Evolutionary conservation across 352 stramenopile species (phyloP), one percentile per base, ranked within the genome.

Genomic region (Phytophthora pini): DNA sequence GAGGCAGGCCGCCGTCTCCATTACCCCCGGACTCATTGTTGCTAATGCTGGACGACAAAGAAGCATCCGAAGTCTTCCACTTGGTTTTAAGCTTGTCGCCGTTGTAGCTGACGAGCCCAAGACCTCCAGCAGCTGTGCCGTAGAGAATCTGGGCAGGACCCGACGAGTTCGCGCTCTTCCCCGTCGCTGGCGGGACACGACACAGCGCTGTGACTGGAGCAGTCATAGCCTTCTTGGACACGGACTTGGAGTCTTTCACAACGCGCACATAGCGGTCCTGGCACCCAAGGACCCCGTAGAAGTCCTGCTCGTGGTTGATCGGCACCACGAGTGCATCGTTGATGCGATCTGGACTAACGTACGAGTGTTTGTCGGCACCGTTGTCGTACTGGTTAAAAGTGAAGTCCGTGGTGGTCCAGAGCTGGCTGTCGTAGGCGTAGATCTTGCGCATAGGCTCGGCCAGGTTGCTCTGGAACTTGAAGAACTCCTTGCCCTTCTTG

Each of bases 401-500:
- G 51, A 84, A 92, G 57, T 94, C 85, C 1, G 82, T 94, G 5
- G 77, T 74, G 12, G 80, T 90, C 77, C 80, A 94, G 22, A 96
- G 76, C 29, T 88, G 83, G n/a, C 56, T 77, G 51, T 95, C 86
- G 49, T 80, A 77, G 22, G 74, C 76, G 59, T 86, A 64, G 27
- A 95, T 79, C 59, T 89, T 87, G 52, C 80, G 82, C 66, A 96
- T 84, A 1, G 87, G 74, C 62, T 96, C 88, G 34, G 80, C 80
- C 27, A 96, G 60, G 40, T 94, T 96, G 72, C 85, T 94, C 65
- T 93, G 83, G 74, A 94, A 94, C 65, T 82, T 90, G 69, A 92
- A 93, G 55, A 93, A 89, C 72, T 92, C 87, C 41, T 94, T 96
- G 52, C 87, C 88, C 40, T 96, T 96, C 65, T 92, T 92, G 60